Percentiles rank a stretch among this genome's conserved stretches.
Evolutionary conservation across 75 land plant genomes (phyloP).

Genomic region (Chamaecyparis obtusa): DNA sequence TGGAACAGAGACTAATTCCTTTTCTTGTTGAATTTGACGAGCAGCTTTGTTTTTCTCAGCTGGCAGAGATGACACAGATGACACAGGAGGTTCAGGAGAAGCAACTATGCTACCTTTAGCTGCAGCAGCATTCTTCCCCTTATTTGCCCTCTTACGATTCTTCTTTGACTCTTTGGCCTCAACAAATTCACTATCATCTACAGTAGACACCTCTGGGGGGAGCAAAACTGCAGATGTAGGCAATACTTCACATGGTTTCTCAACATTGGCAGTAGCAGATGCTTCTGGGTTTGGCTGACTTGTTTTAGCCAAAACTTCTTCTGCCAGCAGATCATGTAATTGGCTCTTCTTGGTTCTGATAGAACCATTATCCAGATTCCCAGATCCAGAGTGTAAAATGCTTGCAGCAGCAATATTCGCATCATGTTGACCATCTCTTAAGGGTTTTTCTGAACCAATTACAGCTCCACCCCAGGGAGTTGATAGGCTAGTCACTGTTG

Average conservation of each 20-base stretch:
- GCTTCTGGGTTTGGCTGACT: slow-evolving; percentile 24
- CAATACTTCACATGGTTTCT: slow-evolving; percentile 1
- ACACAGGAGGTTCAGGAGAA: slow-evolving; percentile 30
- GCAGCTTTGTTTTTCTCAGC: slow-evolving; percentile 42
- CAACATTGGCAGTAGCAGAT: slow-evolving; percentile 3
- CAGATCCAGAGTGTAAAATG: background rate
- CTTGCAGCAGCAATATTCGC: background rate
- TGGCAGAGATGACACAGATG: slow-evolving; percentile 32
- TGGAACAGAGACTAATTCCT: slow-evolving; percentile 69
- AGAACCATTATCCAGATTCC: background rate
- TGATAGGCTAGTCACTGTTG: background rate
- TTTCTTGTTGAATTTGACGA: slow-evolving; percentile 35
- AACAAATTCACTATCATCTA: slow-evolving; percentile 69
- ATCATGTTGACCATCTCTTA: slow-evolving; percentile 12
- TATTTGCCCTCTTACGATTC: slow-evolving; percentile 76
- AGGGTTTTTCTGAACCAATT: slow-evolving; percentile 19
- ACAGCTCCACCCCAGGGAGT: slow-evolving; percentile 19
- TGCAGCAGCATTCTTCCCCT: slow-evolving; percentile 47
- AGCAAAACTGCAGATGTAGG: background rate
- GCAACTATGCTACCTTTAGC: slow-evolving; percentile 19
- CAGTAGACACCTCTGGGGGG: slow-evolving; percentile 10
- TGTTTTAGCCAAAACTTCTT: slow-evolving; percentile 48
- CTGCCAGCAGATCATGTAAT: slow-evolving; percentile 62
- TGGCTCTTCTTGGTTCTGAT: slow-evolving; percentile 45
- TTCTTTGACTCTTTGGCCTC: slow-evolving; percentile 94